These are phyloP conservation scores for Pyracantha coccinea DNA, from an alignment of 331 rosid species.

Conservation along the genomic window DNA sequence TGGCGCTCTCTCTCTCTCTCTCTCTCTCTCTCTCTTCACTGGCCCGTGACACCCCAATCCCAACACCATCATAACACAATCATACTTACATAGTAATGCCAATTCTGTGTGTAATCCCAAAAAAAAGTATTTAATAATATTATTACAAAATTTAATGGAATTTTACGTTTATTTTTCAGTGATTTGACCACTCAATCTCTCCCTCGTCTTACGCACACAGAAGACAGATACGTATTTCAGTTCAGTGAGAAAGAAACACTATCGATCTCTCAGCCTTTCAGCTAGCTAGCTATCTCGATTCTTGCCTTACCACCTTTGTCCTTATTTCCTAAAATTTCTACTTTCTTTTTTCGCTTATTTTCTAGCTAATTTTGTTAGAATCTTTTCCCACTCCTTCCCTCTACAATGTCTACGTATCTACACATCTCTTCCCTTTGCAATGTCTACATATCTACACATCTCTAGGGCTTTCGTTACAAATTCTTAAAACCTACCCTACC, in stretches of 20 bases:
- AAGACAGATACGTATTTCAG: constrained; percentile 66
- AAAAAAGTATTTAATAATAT: neutral
- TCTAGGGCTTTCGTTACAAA: constrained; percentile 20
- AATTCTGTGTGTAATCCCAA: neutral
- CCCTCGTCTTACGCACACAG: constrained; percentile 56
- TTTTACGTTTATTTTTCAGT: constrained; percentile 11
- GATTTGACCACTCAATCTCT: constrained; percentile 90
- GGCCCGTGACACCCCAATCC: constrained; percentile 7
- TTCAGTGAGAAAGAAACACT: constrained; percentile 16
- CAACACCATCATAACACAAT: constrained; percentile 44
- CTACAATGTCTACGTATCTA: neutral
- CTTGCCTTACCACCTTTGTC: constrained; percentile 75
- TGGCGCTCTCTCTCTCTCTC: constrained; percentile 15
- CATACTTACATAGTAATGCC: constrained; percentile 5
- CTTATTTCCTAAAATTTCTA: constrained; percentile 45
- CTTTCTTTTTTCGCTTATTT: constrained; percentile 39
- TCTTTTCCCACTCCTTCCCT: constrained; percentile 24
- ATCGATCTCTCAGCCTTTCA: neutral
- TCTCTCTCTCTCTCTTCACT: constrained; percentile 8
- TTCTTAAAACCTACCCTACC: constrained; percentile 3
- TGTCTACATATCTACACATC: constrained; percentile 3
- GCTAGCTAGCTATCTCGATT: constrained; percentile 3
- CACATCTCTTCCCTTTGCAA: neutral
- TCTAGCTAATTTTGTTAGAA: constrained; percentile 49
- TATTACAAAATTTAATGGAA: neutral